These are phyloP conservation scores for Kwoniella bestiolae DNA, from an alignment of 768 basidiomycete genomes.

Conservation along the genomic window DNA sequence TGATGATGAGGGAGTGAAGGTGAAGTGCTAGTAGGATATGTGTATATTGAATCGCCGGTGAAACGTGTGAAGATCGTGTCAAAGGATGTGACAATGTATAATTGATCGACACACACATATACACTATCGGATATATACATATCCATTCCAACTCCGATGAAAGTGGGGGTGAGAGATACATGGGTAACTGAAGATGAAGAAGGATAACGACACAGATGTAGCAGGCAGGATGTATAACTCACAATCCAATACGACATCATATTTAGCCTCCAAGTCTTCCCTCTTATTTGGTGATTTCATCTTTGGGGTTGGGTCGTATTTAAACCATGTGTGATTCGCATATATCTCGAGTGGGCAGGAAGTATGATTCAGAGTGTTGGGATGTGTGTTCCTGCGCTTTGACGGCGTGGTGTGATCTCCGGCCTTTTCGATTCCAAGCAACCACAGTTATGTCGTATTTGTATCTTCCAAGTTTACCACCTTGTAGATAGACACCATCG, in stretches of 20 bases:
- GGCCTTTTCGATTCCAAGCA: not conserved
- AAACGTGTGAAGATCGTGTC: slow-evolving; percentile 6
- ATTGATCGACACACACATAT: not conserved
- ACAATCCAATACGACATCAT: slow-evolving; percentile 55
- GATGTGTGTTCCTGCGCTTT: slow-evolving; percentile 9
- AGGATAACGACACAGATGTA: not conserved
- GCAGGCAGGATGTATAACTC: slow-evolving; percentile 25
- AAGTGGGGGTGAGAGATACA: not conserved
- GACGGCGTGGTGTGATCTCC: not conserved
- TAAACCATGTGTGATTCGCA: not conserved
- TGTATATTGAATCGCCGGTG: slow-evolving; percentile 6
- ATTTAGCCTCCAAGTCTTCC: slow-evolving; percentile 53
- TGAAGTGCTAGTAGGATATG: not conserved
- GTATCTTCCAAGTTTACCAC: too few relatives aligned
- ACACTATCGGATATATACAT: not conserved
- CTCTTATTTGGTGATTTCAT: slow-evolving; percentile 33
- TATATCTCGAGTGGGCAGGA: not conserved
- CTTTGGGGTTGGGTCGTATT: not conserved
- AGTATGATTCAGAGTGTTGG: not conserved
- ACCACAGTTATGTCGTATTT: not conserved
- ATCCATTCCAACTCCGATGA: not conserved
- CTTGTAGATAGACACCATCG: too few relatives aligned
- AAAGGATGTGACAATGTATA: not conserved
- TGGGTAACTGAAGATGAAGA: not conserved
- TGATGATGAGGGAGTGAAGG: not conserved